These are phyloP conservation scores for Fraxinus ornus DNA, from an alignment of 305 asterid species.

Conservation along the genomic window DNA sequence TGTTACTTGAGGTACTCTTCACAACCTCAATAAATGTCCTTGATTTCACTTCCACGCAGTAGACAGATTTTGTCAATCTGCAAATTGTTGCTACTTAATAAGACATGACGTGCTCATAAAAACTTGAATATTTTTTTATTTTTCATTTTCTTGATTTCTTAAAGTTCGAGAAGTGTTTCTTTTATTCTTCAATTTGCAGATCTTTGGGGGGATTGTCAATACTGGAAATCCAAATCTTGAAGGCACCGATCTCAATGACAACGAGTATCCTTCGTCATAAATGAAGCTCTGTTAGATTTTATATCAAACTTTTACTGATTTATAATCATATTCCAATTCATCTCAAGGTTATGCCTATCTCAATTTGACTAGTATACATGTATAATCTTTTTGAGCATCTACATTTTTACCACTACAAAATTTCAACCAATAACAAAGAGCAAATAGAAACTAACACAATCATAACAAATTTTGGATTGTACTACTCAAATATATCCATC, in stretches of 20 bases:
- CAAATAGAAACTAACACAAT: background rate
- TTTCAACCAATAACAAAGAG: background rate
- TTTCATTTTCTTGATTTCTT: background rate
- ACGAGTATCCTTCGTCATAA: conserved; percentile 76
- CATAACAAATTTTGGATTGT: background rate
- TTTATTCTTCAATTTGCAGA: conserved; percentile 45
- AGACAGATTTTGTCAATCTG: background rate
- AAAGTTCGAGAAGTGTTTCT: conserved; percentile 15
- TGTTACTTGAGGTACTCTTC: conserved; percentile 1
- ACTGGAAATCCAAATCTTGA: conserved; percentile 75
- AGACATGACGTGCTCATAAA: background rate
- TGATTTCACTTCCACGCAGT: conserved; percentile 5
- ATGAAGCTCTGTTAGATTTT: conserved; percentile 12
- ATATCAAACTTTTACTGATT: conserved; percentile 12
- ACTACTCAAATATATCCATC: background rate
- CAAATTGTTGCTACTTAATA: conserved; percentile 3
- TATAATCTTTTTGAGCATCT: background rate
- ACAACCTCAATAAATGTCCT: conserved; percentile 10
- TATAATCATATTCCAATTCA: background rate
- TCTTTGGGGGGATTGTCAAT: conserved; percentile 89
- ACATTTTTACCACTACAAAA: background rate
- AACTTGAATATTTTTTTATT: background rate
- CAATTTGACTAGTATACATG: background rate
- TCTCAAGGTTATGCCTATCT: background rate
- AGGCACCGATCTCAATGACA: conserved; percentile 71